Conservation (phyloP, 345 rosid species). For the Eucalyptus brandiana region DNA sequence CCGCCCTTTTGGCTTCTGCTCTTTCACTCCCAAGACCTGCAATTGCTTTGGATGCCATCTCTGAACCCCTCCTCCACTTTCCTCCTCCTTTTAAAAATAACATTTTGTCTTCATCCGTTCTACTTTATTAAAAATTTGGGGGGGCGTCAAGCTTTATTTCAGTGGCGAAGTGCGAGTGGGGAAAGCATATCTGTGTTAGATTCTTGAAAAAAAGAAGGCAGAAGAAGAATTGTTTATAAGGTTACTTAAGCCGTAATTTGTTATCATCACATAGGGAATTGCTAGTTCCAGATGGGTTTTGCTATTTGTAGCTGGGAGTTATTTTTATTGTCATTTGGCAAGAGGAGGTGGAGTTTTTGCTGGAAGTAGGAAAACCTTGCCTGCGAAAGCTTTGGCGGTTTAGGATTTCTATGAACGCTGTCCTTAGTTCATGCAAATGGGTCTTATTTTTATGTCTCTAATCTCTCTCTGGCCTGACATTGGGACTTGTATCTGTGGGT, state of each 20-base stretch:
- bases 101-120: not conserved
- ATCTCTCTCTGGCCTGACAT: not conserved
- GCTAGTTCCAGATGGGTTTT: conserved; percentile 18
- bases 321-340: not conserved
- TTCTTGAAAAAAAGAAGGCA: not conserved
- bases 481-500: not conserved
- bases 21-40: conserved; percentile 94
- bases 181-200: conserved; percentile 25
- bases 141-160: not conserved
- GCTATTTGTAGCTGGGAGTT: conserved; percentile 1
- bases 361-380: not conserved
- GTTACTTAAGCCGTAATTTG: not conserved
- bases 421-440: not conserved
- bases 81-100: not conserved
- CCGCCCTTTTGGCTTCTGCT: conserved; percentile 92
- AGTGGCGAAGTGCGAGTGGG: not conserved
- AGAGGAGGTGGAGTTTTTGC: conserved; percentile 1
- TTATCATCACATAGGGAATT: not conserved
- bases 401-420: not conserved
- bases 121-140: not conserved
- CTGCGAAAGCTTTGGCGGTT: not conserved
- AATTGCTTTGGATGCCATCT: conserved; percentile 92
- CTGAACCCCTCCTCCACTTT: conserved; percentile 4
- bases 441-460: not conserved
- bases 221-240: conserved; percentile 42